Evolutionary conservation across 106 monocot genomes (phyloP).

Genomic region (Dioscorea dumetorum): DNA sequence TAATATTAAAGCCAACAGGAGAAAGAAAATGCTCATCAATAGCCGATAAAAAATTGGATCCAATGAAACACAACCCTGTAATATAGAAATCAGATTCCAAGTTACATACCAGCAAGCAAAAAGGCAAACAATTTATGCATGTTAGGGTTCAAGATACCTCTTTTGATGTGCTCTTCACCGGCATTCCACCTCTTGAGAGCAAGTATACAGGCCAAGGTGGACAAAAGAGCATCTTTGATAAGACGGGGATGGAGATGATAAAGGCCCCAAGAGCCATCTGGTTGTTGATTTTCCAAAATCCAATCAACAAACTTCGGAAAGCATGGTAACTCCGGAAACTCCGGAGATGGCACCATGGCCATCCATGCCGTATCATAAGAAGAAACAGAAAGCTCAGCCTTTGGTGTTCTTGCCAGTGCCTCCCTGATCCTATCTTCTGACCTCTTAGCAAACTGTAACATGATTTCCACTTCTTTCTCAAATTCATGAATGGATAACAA

Average conservation of each 20-base stretch:
- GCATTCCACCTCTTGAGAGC: conserved; percentile 71
- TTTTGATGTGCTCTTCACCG: conserved; percentile 60
- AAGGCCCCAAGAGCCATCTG: conserved; percentile 77
- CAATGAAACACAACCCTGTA: conserved; percentile 73
- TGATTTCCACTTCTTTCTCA: not conserved
- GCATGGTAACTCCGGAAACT: conserved; percentile 44
- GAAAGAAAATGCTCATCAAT: conserved; percentile 39
- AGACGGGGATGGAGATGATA: conserved; percentile 17
- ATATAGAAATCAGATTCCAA: conserved; percentile 1
- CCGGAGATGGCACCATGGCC: conserved; percentile 75
- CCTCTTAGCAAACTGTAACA: conserved; percentile 19
- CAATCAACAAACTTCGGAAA: conserved; percentile 81
- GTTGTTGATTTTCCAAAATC: conserved; percentile 73
- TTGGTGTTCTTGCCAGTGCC: conserved; percentile 10
- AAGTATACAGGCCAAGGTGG: conserved; percentile 78
- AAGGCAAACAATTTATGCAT: not conserved
- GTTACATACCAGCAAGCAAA: conserved; percentile 9
- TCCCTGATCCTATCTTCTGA: conserved; percentile 38
- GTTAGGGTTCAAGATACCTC: conserved; percentile 31
- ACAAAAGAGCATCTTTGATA: conserved; percentile 56
- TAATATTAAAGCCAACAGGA: conserved; percentile 86
- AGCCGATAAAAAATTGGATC: conserved; percentile 40
- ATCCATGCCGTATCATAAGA: conserved; percentile 91
- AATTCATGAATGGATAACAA: not conserved
- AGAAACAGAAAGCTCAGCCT: conserved; percentile 44